These are phyloP conservation scores for Stagonosporopsis tanaceti DNA, from an alignment of 2,329 filamentous ascomycete species.

Conservation along the genomic window DNA sequence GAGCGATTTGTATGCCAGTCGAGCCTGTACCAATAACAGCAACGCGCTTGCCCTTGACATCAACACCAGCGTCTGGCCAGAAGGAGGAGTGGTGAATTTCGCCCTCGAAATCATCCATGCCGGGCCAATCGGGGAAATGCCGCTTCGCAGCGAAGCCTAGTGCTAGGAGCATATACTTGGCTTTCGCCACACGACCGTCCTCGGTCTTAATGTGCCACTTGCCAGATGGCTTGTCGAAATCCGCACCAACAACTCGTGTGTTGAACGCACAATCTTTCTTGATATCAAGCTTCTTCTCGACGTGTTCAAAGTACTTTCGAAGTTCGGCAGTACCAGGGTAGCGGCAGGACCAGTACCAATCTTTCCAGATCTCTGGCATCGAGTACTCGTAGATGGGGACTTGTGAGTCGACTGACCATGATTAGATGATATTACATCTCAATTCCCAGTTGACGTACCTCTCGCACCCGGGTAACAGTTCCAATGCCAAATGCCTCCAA, in stretches of 20 bases:
- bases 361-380: constrained; percentile 58
- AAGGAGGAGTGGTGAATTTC: constrained; percentile 66
- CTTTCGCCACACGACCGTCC: constrained; percentile 60
- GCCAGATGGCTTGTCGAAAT: constrained; percentile 58
- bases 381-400: constrained; percentile 59
- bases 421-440: not conserved
- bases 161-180: constrained; percentile 62
- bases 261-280: constrained; percentile 67
- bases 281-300: constrained; percentile 63
- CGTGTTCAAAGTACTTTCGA: constrained; percentile 66
- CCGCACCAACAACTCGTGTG: constrained; percentile 61
- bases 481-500: constrained; percentile 57
- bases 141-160: constrained; percentile 67
- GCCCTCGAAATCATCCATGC: constrained; percentile 68
- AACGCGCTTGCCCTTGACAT: constrained; percentile 65
- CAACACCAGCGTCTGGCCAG: constrained; percentile 66
- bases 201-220: constrained; percentile 62
- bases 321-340: constrained; percentile 64
- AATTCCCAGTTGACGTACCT: not conserved
- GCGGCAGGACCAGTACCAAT: constrained; percentile 65
- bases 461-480: constrained; percentile 56
- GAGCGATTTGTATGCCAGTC: constrained; percentile 69
- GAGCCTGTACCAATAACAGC: constrained; percentile 72
- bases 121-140: constrained; percentile 68
- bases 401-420: constrained; percentile 52